Conservation (phyloP, 2,329 filamentous ascomycete species). For the Pestalotiopsis sp. region DNA sequence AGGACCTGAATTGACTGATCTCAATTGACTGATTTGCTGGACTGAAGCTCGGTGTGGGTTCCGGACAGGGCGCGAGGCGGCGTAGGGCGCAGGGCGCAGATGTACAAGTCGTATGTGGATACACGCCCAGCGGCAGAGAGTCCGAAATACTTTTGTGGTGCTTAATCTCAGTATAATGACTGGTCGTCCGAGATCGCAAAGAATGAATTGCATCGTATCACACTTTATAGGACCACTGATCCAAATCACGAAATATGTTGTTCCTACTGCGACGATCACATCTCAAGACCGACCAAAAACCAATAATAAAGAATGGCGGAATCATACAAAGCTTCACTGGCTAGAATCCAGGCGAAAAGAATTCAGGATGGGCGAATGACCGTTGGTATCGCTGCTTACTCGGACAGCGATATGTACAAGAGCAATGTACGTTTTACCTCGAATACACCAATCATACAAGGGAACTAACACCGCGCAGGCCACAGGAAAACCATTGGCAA, state of each 20-base stretch:
- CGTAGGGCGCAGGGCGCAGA: background rate
- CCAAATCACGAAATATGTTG: background rate
- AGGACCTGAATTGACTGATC: too few species aligned
- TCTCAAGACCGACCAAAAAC: background rate
- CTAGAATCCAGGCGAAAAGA: slow-evolving; percentile 63
- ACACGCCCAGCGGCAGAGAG: background rate
- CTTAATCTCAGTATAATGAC: background rate
- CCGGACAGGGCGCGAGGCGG: background rate
- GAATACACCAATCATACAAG: slow-evolving; percentile 31
- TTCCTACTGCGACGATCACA: background rate
- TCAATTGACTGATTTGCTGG: too few species aligned
- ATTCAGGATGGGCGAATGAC: slow-evolving; percentile 71
- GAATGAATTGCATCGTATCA: background rate
- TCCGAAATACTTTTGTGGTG: background rate
- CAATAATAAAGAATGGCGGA: background rate
- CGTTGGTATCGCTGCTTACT: slow-evolving; percentile 75
- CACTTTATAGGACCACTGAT: background rate
- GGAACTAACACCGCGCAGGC: slow-evolving; percentile 19
- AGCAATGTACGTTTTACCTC: slow-evolving; percentile 56
- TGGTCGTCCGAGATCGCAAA: background rate
- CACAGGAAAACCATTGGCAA: slow-evolving; percentile 66
- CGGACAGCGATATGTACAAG: slow-evolving; percentile 84
- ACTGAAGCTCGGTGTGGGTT: too few species aligned
- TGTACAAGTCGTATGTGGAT: background rate
- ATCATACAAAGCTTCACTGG: background rate